Conservation (phyloP, 2,329 filamentous ascomycete genomes). For the Shiraia sp. region DNA sequence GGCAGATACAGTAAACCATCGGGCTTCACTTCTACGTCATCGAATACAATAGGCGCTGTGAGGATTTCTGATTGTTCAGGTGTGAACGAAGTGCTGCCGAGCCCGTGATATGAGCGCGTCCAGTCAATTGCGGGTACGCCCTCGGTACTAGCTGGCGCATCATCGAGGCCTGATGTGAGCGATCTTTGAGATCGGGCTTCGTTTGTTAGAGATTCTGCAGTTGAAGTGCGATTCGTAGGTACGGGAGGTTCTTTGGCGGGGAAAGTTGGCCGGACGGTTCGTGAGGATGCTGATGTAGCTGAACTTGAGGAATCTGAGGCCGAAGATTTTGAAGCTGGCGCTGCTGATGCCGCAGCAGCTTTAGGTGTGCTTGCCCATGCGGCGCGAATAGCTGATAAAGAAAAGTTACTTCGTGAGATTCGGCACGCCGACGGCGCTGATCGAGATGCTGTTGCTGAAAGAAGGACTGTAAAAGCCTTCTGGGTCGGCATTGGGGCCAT, state of each 20-base stretch:
- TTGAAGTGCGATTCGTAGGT: conserved; percentile 35
- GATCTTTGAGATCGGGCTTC: conserved; percentile 42
- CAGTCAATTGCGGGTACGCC: conserved; percentile 70
- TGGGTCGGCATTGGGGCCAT: conserved; percentile 29
- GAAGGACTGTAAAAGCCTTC: conserved; percentile 21
- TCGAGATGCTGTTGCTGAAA: conserved; percentile 21
- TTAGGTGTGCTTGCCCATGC: conserved; percentile 30
- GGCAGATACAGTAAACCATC: conserved; percentile 96
- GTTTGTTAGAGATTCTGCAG: conserved; percentile 28
- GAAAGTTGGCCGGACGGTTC: conserved; percentile 33
- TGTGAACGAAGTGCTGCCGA: conserved; percentile 72
- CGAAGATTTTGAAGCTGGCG: conserved; percentile 15
- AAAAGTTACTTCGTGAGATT: conserved; percentile 24
- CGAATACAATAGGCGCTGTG: conserved; percentile 65
- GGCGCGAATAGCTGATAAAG: conserved; percentile 21
- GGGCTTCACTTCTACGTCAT: conserved; percentile 95
- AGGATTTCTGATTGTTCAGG: conserved; percentile 71
- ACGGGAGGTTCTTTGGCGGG: conserved; percentile 39
- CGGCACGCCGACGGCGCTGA: conserved; percentile 15
- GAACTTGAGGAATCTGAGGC: conserved; percentile 11
- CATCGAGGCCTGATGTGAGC: conserved; percentile 54
- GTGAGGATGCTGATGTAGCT: conserved; percentile 19
- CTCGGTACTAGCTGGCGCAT: conserved; percentile 54
- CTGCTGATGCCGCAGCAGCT: conserved; percentile 14
- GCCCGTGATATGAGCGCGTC: conserved; percentile 80